These are phyloP conservation scores for Erythrobasidium yunnanense DNA, from an alignment of 768 basidiomycete species.

Conservation along the genomic window DNA sequence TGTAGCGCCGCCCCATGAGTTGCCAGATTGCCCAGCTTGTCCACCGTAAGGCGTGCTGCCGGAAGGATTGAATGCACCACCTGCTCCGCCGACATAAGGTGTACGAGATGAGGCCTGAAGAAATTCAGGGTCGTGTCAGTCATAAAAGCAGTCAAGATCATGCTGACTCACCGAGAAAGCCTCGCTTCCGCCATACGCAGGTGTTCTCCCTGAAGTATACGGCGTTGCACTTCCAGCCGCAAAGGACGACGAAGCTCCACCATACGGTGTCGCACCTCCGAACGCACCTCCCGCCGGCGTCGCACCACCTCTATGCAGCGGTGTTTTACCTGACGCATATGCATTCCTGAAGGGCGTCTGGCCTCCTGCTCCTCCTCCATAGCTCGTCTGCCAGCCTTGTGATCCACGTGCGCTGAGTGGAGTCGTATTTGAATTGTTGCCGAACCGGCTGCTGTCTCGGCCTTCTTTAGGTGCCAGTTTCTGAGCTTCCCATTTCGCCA, in stretches of 20 bases:
- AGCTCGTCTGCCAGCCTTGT: no score
- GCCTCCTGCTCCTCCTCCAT: constrained; percentile 29
- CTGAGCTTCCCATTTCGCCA: no score
- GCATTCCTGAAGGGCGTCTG: constrained; percentile 33
- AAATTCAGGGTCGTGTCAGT: no score
- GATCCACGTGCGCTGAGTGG: no score
- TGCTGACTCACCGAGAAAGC: constrained; percentile 3
- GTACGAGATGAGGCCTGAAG: constrained; percentile 46
- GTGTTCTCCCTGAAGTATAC: constrained; percentile 48
- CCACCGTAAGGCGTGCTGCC: neutral
- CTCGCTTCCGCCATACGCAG: constrained; percentile 47
- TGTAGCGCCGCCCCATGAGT: neutral
- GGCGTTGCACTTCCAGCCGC: constrained; percentile 47
- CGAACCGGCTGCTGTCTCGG: no score
- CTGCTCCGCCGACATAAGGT: constrained; percentile 42
- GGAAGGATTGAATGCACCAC: constrained; percentile 38
- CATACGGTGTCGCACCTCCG: constrained; percentile 29
- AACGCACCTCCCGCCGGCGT: constrained; percentile 33
- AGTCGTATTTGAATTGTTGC: no score
- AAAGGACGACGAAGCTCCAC: constrained; percentile 45
- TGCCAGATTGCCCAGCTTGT: constrained; percentile 40
- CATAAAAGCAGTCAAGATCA: no score
- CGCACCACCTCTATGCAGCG: constrained; percentile 28
- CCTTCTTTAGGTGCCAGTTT: no score
- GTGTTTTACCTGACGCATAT: neutral